Conservation (phyloP, 805 yeast species). For the Suhomyces kilbournensis region DNA sequence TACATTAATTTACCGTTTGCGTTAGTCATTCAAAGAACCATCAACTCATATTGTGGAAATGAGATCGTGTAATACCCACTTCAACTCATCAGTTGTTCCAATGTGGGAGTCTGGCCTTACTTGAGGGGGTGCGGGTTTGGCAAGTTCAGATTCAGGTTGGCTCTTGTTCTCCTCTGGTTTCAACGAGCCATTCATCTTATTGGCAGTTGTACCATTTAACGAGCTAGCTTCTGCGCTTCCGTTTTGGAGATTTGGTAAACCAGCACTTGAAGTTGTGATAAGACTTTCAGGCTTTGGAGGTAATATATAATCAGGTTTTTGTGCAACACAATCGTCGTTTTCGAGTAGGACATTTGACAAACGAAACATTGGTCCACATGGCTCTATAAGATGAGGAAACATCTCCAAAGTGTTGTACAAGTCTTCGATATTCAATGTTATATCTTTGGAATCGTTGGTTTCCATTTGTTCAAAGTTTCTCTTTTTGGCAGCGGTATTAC, state of each 20-base stretch:
- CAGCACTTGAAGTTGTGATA: conserved; percentile 2
- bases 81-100: conserved; percentile 65
- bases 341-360: conserved; percentile 38
- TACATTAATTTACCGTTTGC: neutral
- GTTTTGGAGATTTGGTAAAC: neutral
- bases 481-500: conserved; percentile 10
- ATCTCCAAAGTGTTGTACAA: conserved; percentile 60
- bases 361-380: conserved; percentile 57
- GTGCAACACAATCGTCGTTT: conserved; percentile 9
- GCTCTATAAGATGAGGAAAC: conserved; percentile 66
- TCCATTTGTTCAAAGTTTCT: conserved; percentile 19
- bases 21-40: neutral
- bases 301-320: conserved; percentile 23
- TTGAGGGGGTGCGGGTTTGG: conserved; percentile 3
- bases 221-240: neutral
- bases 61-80: conserved; percentile 69
- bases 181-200: neutral
- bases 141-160: neutral
- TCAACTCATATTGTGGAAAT: conserved; percentile 35
- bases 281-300: conserved; percentile 29
- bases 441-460: conserved; percentile 12
- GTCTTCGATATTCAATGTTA: conserved; percentile 63
- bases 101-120: conserved; percentile 32
- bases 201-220: neutral
- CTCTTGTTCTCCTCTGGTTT: conserved; percentile 6